Base-by-base conservation (phyloP, 768 basidiomycete species). In the Hemileccinum impolitum region DNA sequence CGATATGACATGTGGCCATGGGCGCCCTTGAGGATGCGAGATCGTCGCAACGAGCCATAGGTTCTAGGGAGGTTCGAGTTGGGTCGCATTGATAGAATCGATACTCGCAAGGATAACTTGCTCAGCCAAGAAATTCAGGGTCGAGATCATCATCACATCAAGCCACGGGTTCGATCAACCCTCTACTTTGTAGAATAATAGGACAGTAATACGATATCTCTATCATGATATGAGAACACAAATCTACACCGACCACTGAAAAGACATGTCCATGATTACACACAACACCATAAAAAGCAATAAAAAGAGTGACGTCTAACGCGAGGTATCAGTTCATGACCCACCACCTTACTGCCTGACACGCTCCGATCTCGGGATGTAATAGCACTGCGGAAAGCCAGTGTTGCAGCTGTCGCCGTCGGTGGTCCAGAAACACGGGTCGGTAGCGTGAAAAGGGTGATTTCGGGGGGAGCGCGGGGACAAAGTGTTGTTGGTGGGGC, bases 291-390 rank as follows among this genome's bases (percentile, higher is more conserved):
- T 58, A 56, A 50, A 56, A 47, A 35, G 5, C 1, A 54, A 59
- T 54, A 47, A 59, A 49, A 25, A 10, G 11, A 8, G 28, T 9
- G 28, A 9, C 11, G 28, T 8, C 6, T 14, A n/a, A 26, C 15
- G 30, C 12, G 12, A 31, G 6, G 3, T 37, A 6, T 62, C 37
- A 65, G 19, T 74, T 65, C 70, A 80, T 79, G 31, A 87, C 77
- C 86, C 86, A 88, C 37, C 69, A 60, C 50, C 79, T 66, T 11
- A 85, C 84, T 2, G 75, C 77, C 45, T 80, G 74, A 39, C 75
- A 78, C 0, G 77, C 79, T 2, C 86, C 86, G 7, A 87, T 69
- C 43, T 88, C 85, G 4, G 86, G 86, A 55, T 88, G 85, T 1
- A 88, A 68, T 0, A 88, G 60, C 2, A 87, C 75, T 0, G 76